phyloP scores from a whole-genome alignment of 345 rosid genomes.

The Arabidopsis thaliana region TAIR10.1 NC_003076.8:8018501-8019000 shows the following conservation, averaged over 20 bases:
- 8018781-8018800: conserved; percentile 50
- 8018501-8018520: conserved; percentile 20
- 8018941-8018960: conserved; percentile 44
- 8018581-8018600: conserved; percentile 57
- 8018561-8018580: conserved; percentile 42
- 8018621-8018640: conserved; percentile 53
- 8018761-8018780: conserved; percentile 48
- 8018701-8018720: conserved; percentile 27
- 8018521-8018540: background rate
- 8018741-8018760: background rate
- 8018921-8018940: conserved; percentile 30
- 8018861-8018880: conserved; percentile 31
- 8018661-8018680: conserved; percentile 25
- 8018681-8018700: background rate
- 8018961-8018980: background rate
- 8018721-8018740: background rate
- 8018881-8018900: conserved; percentile 22
- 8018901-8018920: conserved; percentile 38
- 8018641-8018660: conserved; percentile 50
- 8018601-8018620: conserved; percentile 44
- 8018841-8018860: conserved; percentile 8
- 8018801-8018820: conserved; percentile 42
- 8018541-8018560: conserved; percentile 10
- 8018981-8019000: background rate
- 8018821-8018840: conserved; percentile 26